These are phyloP conservation scores for Arachnopeziza araneosa DNA, from an alignment of 2,329 filamentous ascomycete genomes.

Conservation along the genomic window DNA sequence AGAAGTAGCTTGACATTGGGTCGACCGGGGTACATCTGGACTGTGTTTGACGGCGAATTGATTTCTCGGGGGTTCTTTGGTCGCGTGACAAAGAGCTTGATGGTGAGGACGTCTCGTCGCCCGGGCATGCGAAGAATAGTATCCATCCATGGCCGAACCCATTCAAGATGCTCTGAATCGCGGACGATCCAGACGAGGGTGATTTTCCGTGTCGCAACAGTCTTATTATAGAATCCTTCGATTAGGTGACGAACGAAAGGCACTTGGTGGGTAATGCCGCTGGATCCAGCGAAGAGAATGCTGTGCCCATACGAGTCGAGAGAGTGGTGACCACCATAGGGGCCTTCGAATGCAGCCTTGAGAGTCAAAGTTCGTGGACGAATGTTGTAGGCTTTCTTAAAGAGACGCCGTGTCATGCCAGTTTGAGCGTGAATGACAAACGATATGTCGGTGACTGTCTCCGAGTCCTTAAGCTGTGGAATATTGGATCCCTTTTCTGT, in stretches of 20 bases:
- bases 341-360: constrained; percentile 75
- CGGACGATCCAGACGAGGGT: constrained; percentile 91
- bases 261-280: constrained; percentile 75
- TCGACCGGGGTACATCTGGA: constrained; percentile 88
- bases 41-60: constrained; percentile 66
- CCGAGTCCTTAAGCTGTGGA: constrained; percentile 34
- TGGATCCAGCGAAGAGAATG: constrained; percentile 71
- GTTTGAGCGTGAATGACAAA: constrained; percentile 84
- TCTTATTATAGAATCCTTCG: constrained; percentile 61
- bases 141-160: constrained; percentile 84
- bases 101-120: constrained; percentile 74
- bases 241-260: constrained; percentile 78
- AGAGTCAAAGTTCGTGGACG: constrained; percentile 8
- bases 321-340: constrained; percentile 77
- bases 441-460: constrained; percentile 52
- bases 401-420: constrained; percentile 81
- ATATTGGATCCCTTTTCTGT: constrained; percentile 32
- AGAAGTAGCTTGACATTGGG: constrained; percentile 79
- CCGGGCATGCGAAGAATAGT: constrained; percentile 70
- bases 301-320: constrained; percentile 80
- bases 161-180: constrained; percentile 82
- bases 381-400: constrained; percentile 54
- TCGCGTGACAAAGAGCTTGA: constrained; percentile 86
- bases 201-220: constrained; percentile 73
- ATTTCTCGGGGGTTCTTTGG: constrained; percentile 76